phyloP scores from a whole-genome alignment of 2,329 filamentous ascomycete genomes.

The Uncinocarpus reesii region DNA sequence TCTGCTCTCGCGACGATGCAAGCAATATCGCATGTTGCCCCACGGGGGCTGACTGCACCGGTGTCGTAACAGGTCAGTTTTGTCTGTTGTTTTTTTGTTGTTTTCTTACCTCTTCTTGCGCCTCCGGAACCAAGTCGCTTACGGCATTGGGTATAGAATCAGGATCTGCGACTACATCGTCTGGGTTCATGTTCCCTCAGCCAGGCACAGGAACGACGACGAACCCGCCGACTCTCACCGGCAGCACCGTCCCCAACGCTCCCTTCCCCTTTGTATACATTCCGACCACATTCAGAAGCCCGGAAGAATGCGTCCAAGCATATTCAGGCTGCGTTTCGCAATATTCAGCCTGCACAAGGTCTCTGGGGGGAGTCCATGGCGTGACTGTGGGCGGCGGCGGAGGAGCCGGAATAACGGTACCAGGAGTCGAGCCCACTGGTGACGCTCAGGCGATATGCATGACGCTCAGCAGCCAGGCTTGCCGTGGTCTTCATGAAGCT shows the following conservation, averaged over 20 bases:
- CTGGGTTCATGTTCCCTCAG: conserved; percentile 30
- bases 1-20: conserved; percentile 47
- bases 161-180: conserved; percentile 20
- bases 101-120: background rate
- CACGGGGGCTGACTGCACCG: conserved; percentile 47
- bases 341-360: conserved; percentile 35
- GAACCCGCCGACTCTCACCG: conserved; percentile 25
- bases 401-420: conserved; percentile 43
- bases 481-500: conserved; percentile 39
- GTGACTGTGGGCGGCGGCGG: conserved; percentile 42
- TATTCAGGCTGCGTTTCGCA: conserved; percentile 45
- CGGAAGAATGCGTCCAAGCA: conserved; percentile 44
- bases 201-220: conserved; percentile 25
- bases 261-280: conserved; percentile 45
- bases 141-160: conserved; percentile 16
- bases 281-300: conserved; percentile 44
- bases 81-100: background rate
- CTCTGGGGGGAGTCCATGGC: conserved; percentile 42
- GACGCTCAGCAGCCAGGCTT: conserved; percentile 39
- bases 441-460: conserved; percentile 38
- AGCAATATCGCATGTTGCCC: conserved; percentile 55
- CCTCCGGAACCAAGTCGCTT: conserved; percentile 15
- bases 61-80: conserved; percentile 36
- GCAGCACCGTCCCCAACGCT: conserved; percentile 39
- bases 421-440: conserved; percentile 34